Base-by-base conservation (phyloP, 768 basidiomycete genomes). In the Brasilioporus rufonigricans region DNA sequence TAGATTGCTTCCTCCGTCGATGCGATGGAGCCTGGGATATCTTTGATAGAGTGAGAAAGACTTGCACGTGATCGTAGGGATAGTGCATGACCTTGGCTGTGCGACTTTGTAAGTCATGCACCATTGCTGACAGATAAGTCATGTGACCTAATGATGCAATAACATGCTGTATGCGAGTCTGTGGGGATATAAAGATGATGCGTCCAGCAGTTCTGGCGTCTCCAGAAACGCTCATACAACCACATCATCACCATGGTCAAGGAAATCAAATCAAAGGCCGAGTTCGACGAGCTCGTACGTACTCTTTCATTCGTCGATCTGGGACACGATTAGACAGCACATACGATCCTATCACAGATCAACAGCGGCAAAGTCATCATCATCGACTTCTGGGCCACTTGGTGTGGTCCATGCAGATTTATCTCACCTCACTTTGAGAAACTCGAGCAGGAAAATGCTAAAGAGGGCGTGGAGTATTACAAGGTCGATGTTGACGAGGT, bases 401-500 rank as follows among this genome's bases (percentile, higher is more conserved):
- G 64, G 64, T 65, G 64, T 58, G 58, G 52, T 21, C 64, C 64
- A 5, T 65, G 64, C 48, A 56, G 1, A 16, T 0, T 3, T 0
- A 65, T 65, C 5, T 63, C 64, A 0, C 69, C 67, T 13, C 0
- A 2, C 0, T 69, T 67, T 16, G 27, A 60, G 3, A 1, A 7
- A 1, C 27, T 55, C 5, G 52, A 55, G 0, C 0, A 18, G 1
- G 13, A 57, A 13, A 43, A 48, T 0, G 54, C 63, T 3, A 57
- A 52, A 4, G 57, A 53, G 39, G 50, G 62, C 1, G 63, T 85
- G 56, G 74, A 74, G 18, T 91, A 87, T 73, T 86, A 83, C 77
- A 91, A 88, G 68, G 79, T 90, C 56, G 83, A 92, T 59, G 79
- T 88, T 23, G 89, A 92, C 61, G 71, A 71, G 6, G 76, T 78